Base-by-base conservation (phyloP, 2,329 filamentous ascomycete genomes). In the Mariannaea sp. region DNA sequence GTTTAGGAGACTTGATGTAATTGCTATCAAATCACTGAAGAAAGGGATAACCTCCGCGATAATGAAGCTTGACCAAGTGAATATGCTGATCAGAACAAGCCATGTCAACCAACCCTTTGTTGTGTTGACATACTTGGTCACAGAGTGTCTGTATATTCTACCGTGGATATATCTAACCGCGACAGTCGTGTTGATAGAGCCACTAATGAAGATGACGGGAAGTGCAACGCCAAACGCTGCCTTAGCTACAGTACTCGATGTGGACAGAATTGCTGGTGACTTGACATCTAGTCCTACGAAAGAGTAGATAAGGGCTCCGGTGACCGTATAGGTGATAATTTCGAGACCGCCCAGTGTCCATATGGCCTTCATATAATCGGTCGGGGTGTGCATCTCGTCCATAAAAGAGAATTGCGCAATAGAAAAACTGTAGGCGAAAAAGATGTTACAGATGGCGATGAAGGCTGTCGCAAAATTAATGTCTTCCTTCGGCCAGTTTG, bases 1-100 rank as follows among this genome's bases (percentile, higher is more conserved):
- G 60, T 78, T 70, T 59, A 79, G 78, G 19, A 79, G 71, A 12
- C 75, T 70, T 8, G 76, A 77, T 51, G 65, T 73, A 60, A 79
- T 75, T 49, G 75, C 72, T n/a, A 90, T 73, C 41, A 90, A 73
- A 41, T 86, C 77, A 56, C 81, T 82, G 73, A 90, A 92, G 65
- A 85, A 84, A 2, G 88, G 88, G 42, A 91, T 86, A 1, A 84
- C 81, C 64, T 87, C 82, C 80, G 84, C 83, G n/a, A 86, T 41
- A 7, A 86, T 44, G 22, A 56, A 59, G 5, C 56, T 43, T 6
- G 53, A 29, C 43, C 56, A 43, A 75, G 86, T 89, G 24, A 85
- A 68, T 27, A 68, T 59, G 1, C 77, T 69, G 36, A 83, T 80
- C 20, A 90, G 81, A 3, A 58, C 73, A 4, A 84, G 65, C 87